phyloP scores from a whole-genome alignment of 1,284 basidiomycete genomes.

The Irpex sp. region DNA sequence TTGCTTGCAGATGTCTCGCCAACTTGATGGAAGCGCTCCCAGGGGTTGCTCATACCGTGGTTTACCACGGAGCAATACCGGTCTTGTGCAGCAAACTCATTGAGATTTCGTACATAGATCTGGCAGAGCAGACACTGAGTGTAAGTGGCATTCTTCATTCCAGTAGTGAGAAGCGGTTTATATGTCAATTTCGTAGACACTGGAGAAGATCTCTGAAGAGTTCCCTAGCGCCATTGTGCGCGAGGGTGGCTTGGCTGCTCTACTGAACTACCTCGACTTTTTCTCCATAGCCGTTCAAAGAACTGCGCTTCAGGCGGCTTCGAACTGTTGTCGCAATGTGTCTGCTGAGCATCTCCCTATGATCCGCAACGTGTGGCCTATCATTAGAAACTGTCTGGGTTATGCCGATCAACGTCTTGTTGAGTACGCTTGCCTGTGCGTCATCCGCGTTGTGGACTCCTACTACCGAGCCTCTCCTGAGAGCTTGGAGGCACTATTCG shows the following conservation, averaged over 20 bases:
- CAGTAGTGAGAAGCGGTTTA: slow-evolving; percentile 16
- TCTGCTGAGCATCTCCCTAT: slow-evolving; percentile 84
- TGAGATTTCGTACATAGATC: slow-evolving; percentile 94
- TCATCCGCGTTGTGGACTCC: slow-evolving; percentile 89
- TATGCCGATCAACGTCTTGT: slow-evolving; percentile 93
- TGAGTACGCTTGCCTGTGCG: slow-evolving; percentile 89
- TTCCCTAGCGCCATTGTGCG: slow-evolving; percentile 92
- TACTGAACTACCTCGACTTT: slow-evolving; percentile 93
- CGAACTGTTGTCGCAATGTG: slow-evolving; percentile 92
- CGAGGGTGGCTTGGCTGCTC: slow-evolving; percentile 87
- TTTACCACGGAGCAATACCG: slow-evolving; percentile 92
- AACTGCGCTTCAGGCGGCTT: slow-evolving; percentile 92
- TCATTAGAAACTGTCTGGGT: slow-evolving; percentile 84
- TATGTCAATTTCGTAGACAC: slow-evolving; percentile 55
- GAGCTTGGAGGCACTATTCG: slow-evolving; percentile 83
- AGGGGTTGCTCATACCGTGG: slow-evolving; percentile 90
- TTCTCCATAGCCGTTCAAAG: slow-evolving; percentile 96
- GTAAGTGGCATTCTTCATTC: slow-evolving; percentile 50
- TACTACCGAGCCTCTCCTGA: slow-evolving; percentile 83
- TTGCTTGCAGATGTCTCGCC: slow-evolving; percentile 92
- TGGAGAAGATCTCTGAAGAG: slow-evolving; percentile 97
- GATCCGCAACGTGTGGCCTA: slow-evolving; percentile 88
- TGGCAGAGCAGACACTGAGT: slow-evolving; percentile 94
- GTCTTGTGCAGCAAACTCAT: slow-evolving; percentile 93
- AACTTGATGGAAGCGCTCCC: slow-evolving; percentile 97